phyloP scores from a whole-genome alignment of 306 rosid species.

The Canavalia ensiformis region DNA sequence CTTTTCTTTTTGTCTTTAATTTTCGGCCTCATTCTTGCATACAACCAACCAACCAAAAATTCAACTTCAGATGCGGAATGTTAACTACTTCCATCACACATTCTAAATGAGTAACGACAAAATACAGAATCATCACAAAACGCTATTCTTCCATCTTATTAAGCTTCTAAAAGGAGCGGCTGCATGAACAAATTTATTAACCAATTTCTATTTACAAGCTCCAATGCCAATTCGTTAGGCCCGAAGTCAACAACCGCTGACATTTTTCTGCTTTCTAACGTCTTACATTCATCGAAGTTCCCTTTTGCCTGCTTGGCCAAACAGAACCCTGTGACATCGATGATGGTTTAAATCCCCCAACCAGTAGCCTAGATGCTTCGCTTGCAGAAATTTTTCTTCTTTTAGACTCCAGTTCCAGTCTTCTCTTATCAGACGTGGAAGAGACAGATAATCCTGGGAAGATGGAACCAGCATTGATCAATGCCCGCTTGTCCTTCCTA shows the following conservation, averaged over 20 bases:
- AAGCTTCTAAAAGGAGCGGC: not conserved
- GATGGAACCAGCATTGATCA: conserved; percentile 68
- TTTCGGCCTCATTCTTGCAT: not conserved
- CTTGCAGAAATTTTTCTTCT: conserved; percentile 75
- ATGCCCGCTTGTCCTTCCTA: conserved; percentile 70
- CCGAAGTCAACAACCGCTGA: not conserved
- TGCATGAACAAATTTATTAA: not conserved
- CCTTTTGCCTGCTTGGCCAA: conserved; percentile 48
- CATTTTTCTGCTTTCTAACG: conserved; percentile 29
- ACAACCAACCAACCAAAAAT: not conserved
- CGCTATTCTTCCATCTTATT: not conserved
- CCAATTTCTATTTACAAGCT: conserved; percentile 41
- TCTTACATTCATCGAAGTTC: conserved; percentile 46
- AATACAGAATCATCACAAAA: conserved; percentile 18
- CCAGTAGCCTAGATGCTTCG: conserved; percentile 63
- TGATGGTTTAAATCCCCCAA: conserved; percentile 69
- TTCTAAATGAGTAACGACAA: not conserved
- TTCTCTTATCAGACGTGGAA: conserved; percentile 55
- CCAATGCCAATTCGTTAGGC: not conserved
- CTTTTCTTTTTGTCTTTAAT: not conserved
- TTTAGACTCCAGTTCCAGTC: conserved; percentile 70
- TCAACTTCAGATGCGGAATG: not conserved
- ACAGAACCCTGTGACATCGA: conserved; percentile 62
- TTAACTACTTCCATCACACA: conserved; percentile 18
- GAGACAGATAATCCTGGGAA: conserved; percentile 60